Conservation (phyloP, 2,329 filamentous ascomycete species). For the Claviceps sp. region DNA sequence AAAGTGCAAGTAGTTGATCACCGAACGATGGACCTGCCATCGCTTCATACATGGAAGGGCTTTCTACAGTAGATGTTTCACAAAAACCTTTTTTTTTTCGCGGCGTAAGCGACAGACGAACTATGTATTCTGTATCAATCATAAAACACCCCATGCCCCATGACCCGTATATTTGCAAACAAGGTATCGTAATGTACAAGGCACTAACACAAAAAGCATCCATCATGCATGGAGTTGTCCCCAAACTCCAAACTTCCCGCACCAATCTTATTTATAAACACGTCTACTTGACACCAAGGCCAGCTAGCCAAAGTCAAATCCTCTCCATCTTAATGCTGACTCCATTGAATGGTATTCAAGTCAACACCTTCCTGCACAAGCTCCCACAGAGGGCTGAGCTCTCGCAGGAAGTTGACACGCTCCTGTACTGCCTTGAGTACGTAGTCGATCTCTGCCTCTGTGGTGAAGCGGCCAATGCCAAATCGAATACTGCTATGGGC, state of each 20-base stretch:
- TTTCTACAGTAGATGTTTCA: no score
- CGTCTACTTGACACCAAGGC: background rate
- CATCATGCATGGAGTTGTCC: background rate
- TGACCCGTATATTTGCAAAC: background rate
- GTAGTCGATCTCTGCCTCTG: constrained; percentile 90
- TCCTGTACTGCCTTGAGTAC: constrained; percentile 88
- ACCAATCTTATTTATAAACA: background rate
- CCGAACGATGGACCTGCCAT: no score
- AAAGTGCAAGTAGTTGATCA: no score
- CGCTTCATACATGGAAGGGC: no score
- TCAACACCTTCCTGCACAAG: constrained; percentile 94
- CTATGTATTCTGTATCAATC: background rate
- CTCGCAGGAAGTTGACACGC: constrained; percentile 81
- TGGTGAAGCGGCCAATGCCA: constrained; percentile 93
- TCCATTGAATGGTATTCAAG: constrained; percentile 95
- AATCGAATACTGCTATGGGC: constrained; percentile 97
- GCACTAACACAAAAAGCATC: background rate
- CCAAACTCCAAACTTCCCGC: background rate
- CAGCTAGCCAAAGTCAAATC: background rate
- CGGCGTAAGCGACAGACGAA: background rate
- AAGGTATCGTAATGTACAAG: background rate
- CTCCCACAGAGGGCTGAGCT: constrained; percentile 94
- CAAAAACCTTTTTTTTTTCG: background rate
- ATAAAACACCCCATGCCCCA: constrained; percentile 4
- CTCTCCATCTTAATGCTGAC: constrained; percentile 57